Evolutionary conservation across 2,329 filamentous ascomycete genomes (phyloP).

Genomic region (Fusarium concolor): DNA sequence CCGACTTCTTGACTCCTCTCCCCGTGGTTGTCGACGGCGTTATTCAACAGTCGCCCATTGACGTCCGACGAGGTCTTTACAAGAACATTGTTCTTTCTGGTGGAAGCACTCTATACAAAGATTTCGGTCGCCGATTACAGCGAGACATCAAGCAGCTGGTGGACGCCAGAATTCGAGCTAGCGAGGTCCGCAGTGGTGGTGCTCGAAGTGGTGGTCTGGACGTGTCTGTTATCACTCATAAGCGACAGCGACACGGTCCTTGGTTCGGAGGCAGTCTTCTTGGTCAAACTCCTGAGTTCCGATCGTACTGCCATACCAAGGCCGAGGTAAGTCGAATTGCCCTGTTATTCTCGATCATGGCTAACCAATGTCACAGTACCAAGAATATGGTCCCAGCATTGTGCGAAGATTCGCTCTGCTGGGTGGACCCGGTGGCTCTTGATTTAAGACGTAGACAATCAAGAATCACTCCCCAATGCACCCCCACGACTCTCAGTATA

Average conservation of each 20-base stretch:
- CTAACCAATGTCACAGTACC: conserved; percentile 69
- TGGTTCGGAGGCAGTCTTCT: conserved; percentile 98
- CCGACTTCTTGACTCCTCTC: conserved; percentile 95
- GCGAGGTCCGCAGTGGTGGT: conserved; percentile 90
- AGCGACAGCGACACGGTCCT: conserved; percentile 94
- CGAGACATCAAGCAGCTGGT: conserved; percentile 97
- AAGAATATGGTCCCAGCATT: conserved; percentile 96
- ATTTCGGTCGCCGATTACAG: conserved; percentile 95
- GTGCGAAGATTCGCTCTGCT: conserved; percentile 93
- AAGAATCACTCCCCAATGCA: conserved; percentile 27
- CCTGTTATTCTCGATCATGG: neutral
- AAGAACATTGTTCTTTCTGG: conserved; percentile 99
- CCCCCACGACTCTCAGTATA: conserved; percentile 9
- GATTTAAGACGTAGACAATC: conserved; percentile 44
- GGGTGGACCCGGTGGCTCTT: conserved; percentile 89
- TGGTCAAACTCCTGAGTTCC: conserved; percentile 97
- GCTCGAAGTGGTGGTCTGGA: conserved; percentile 94
- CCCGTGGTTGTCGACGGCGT: conserved; percentile 95
- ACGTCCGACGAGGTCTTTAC: conserved; percentile 95
- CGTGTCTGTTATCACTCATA: conserved; percentile 97
- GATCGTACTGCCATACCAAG: conserved; percentile 98
- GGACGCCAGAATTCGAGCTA: conserved; percentile 90
- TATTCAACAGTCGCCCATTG: conserved; percentile 97
- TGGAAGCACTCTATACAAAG: conserved; percentile 97
- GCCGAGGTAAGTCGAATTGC: conserved; percentile 64